phyloP scores from a whole-genome alignment of 805 yeast species.

The Metschnikowia continentalis region DNA sequence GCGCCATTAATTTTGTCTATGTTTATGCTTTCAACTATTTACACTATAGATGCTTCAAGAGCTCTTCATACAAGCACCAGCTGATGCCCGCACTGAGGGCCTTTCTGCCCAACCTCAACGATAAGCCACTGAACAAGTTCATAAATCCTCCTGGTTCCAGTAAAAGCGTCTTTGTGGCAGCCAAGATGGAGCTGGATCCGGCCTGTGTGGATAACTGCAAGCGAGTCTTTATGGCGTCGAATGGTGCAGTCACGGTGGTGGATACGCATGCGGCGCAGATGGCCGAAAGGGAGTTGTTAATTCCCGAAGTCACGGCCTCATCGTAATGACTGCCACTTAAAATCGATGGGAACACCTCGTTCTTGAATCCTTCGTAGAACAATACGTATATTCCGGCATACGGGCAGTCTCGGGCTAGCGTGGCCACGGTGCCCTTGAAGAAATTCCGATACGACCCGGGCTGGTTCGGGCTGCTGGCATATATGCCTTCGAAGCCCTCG shows the following conservation, averaged over 20 bases:
- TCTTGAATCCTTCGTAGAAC: conserved; percentile 71
- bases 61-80: conserved; percentile 95
- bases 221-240: conserved; percentile 89
- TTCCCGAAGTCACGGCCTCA: conserved; percentile 11
- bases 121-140: conserved; percentile 77
- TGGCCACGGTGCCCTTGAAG: conserved; percentile 83
- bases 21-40: neutral
- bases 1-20: neutral
- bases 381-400: conserved; percentile 91
- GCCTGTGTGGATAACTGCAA: conserved; percentile 58
- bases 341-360: conserved; percentile 47
- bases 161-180: conserved; percentile 40
- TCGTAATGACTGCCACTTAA: conserved; percentile 12
- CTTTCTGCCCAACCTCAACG: conserved; percentile 76
- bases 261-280: conserved; percentile 72
- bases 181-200: conserved; percentile 42
- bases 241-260: conserved; percentile 87
- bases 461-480: conserved; percentile 28
- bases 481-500: conserved; percentile 59
- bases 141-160: conserved; percentile 44
- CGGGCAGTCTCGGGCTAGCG: conserved; percentile 88
- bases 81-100: conserved; percentile 92
- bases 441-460: conserved; percentile 56
- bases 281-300: conserved; percentile 67
- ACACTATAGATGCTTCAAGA: conserved; percentile 40